Conservation (phyloP, 768 basidiomycete genomes). For the Macrocybe gigantea region DNA sequence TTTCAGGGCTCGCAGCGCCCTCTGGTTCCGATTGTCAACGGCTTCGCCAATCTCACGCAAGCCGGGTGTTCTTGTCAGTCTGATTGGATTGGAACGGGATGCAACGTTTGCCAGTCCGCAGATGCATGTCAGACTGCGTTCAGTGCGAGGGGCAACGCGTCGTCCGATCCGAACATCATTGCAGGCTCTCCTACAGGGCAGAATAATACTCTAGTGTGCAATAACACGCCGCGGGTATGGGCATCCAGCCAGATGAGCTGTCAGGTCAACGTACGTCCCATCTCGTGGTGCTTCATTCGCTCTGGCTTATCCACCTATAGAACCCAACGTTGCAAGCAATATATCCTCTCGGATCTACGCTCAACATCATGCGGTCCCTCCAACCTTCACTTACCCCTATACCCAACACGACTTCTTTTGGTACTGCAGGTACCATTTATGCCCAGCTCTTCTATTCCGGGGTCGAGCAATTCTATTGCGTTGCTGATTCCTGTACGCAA, state of each 20-base stretch:
- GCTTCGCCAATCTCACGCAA: slow-evolving; percentile 59
- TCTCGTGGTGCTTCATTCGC: neutral
- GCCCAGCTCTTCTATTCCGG: slow-evolving; percentile 77
- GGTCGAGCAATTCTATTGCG: slow-evolving; percentile 85
- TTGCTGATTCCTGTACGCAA: slow-evolving; percentile 67
- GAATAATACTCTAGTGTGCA: slow-evolving; percentile 74
- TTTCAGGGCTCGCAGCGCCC: slow-evolving; percentile 65
- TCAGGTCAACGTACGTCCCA: slow-evolving; percentile 61
- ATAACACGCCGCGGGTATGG: slow-evolving; percentile 61
- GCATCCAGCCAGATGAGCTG: slow-evolving; percentile 84
- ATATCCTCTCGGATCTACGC: slow-evolving; percentile 62
- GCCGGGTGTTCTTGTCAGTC: slow-evolving; percentile 62
- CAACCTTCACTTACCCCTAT: slow-evolving; percentile 65
- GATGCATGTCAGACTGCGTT: slow-evolving; percentile 67
- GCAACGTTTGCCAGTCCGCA: slow-evolving; percentile 71
- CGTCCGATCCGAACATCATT: slow-evolving; percentile 22
- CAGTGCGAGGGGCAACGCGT: slow-evolving; percentile 30
- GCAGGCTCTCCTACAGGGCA: slow-evolving; percentile 23
- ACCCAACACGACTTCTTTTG: slow-evolving; percentile 56
- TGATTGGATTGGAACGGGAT: slow-evolving; percentile 76
- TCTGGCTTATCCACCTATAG: slow-evolving; percentile 27
- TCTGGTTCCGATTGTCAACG: slow-evolving; percentile 34
- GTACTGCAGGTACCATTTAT: slow-evolving; percentile 43
- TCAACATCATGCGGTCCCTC: slow-evolving; percentile 77
- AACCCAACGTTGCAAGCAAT: slow-evolving; percentile 80